A percentile compares a stretch with the other conserved stretches of the same genome.
Conservation (phyloP, 2,329 filamentous ascomycete species). For the Hansfordia pulvinata region DNA sequence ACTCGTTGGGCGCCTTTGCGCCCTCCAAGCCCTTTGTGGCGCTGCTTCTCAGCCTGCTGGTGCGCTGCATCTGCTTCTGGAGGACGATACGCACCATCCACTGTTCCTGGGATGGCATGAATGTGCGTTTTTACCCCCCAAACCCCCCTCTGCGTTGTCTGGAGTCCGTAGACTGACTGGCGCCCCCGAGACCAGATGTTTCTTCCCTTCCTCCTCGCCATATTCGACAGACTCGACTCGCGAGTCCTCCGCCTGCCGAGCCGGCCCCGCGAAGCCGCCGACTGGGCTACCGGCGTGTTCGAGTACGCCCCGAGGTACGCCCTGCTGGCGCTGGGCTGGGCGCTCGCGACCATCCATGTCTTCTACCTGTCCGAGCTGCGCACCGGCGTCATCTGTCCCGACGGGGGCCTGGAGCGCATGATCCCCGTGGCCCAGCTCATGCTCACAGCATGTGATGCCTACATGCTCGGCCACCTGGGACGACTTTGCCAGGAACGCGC, state of each 20-base stretch:
- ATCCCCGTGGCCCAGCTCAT: constrained; percentile 15
- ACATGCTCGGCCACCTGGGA: constrained; percentile 13
- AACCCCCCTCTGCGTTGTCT: not conserved
- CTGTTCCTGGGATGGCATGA: constrained; percentile 19
- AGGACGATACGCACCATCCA: constrained; percentile 16
- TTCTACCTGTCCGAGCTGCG: constrained; percentile 11
- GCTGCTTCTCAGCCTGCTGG: constrained; percentile 11
- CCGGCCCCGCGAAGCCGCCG: constrained; percentile 6
- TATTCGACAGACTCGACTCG: constrained; percentile 9
- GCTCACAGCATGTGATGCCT: constrained; percentile 15
- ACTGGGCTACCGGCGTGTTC: constrained; percentile 3
- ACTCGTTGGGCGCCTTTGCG: constrained; percentile 4
- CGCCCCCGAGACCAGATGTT: constrained; percentile 15
- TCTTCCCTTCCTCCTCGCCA: constrained; percentile 14
- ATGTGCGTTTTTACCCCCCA: constrained; percentile 11
- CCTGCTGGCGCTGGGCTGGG: constrained; percentile 16
- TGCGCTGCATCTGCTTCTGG: constrained; percentile 17
- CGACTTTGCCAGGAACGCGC: constrained; percentile 13
- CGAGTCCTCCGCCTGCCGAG: constrained; percentile 11
- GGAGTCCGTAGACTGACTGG: not conserved
- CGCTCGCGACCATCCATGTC: constrained; percentile 14
- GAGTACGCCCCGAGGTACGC: constrained; percentile 7
- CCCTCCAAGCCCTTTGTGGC: constrained; percentile 7
- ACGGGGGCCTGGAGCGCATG: constrained; percentile 12
- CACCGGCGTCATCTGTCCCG: constrained; percentile 17